Conservation (phyloP, 2,329 filamentous ascomycete species). For the Penicillium sp. region DNA sequence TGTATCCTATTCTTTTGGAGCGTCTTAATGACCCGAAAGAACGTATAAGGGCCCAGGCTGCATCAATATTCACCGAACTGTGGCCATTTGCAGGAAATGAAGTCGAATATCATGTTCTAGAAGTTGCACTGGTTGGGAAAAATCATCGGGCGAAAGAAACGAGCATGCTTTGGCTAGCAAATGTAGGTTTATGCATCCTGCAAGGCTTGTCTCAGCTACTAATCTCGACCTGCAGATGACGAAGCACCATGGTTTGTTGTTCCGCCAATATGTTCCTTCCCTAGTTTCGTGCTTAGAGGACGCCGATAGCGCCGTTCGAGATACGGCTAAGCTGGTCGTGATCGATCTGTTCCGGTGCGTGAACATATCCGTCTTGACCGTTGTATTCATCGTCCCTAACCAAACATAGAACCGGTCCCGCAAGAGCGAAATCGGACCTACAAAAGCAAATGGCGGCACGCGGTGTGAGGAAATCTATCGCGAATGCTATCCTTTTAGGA, state of each 20-base stretch:
- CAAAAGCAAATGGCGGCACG: conserved; percentile 81
- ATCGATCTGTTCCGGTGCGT: conserved; percentile 79
- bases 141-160: conserved; percentile 82
- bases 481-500: conserved; percentile 73
- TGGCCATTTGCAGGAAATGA: conserved; percentile 68
- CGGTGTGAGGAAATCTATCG: conserved; percentile 83
- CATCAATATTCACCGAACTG: conserved; percentile 73
- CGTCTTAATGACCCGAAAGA: conserved; percentile 87
- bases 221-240: conserved; percentile 62
- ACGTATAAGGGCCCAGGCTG: conserved; percentile 71
- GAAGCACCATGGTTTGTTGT: conserved; percentile 72
- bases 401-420: conserved; percentile 64
- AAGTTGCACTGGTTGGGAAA: conserved; percentile 73
- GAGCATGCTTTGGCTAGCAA: conserved; percentile 79
- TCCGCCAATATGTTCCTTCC: conserved; percentile 76
- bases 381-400: conserved; percentile 7
- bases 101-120: conserved; percentile 76
- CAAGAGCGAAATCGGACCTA: conserved; percentile 80
- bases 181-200: conserved; percentile 50
- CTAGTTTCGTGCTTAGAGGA: conserved; percentile 88
- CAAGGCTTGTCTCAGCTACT: conserved; percentile 4
- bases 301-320: conserved; percentile 81
- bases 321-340: conserved; percentile 76
- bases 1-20: conserved; percentile 74
- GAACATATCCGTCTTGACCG: conserved; percentile 25